A percentile compares a stretch with the other conserved stretches of the same genome.
Conservation (phyloP, 257 asterid genomes). For the Henckelia pumila region DNA sequence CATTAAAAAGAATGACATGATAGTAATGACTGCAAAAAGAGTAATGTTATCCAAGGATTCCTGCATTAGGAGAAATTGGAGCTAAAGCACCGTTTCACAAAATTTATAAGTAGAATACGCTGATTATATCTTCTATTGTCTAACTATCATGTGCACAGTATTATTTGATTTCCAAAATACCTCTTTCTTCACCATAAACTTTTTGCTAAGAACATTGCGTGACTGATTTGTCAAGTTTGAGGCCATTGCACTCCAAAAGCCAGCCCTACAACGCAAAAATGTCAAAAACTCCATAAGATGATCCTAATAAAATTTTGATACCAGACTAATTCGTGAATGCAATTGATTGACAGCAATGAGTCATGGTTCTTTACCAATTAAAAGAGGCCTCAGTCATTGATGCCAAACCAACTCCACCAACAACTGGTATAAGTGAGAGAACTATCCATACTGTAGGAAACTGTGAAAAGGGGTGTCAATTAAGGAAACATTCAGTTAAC, state of each 20-base stretch:
- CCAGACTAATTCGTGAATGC: not conserved
- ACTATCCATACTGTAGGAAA: conserved; percentile 80
- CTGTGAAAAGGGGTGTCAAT: conserved; percentile 38
- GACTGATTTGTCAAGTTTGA: conserved; percentile 93
- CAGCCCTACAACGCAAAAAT: conserved; percentile 58
- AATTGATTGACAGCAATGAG: conserved; percentile 17
- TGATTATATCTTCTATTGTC: not conserved
- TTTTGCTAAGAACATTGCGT: conserved; percentile 97
- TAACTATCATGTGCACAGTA: not conserved
- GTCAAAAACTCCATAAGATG: conserved; percentile 15
- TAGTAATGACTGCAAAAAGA: conserved; percentile 50
- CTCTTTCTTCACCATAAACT: conserved; percentile 91
- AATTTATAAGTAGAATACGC: not conserved
- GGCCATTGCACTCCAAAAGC: conserved; percentile 99
- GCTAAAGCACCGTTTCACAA: conserved; percentile 26
- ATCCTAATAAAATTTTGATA: conserved; percentile 10
- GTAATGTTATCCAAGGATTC: conserved; percentile 51
- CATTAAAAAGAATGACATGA: conserved; percentile 53
- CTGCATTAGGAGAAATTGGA: conserved; percentile 35
- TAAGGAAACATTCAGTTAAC: not conserved
- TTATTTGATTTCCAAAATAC: conserved; percentile 29
- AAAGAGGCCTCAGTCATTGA: conserved; percentile 89
- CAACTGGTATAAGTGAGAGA: conserved; percentile 80
- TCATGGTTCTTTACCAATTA: conserved; percentile 57
- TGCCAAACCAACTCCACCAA: conserved; percentile 93